Evolutionary conservation across 2,329 filamentous ascomycete genomes (phyloP).

Genomic region (Drechslerella stenobrocha): DNA sequence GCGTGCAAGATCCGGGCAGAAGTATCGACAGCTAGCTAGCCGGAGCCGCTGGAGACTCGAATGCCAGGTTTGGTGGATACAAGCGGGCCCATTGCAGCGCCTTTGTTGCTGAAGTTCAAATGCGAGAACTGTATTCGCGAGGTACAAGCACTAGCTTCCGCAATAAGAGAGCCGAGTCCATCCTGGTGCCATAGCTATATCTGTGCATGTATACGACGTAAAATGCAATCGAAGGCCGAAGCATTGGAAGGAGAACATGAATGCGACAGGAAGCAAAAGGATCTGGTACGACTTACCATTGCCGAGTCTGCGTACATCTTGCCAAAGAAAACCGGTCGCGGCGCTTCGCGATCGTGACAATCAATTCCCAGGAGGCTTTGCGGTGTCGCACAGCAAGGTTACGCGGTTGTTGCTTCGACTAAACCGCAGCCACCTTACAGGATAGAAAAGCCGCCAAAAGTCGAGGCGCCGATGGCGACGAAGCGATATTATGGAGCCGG

Average conservation of each 20-base stretch:
- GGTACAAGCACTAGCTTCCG: background rate
- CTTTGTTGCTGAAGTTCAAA: background rate
- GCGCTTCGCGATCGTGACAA: background rate
- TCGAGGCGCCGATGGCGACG: too few species aligned
- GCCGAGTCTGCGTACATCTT: conserved; percentile 44
- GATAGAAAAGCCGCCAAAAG: too few species aligned
- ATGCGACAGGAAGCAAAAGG: background rate
- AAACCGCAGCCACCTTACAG: too few species aligned
- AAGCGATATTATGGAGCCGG: too few species aligned
- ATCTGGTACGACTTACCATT: conserved; percentile 23
- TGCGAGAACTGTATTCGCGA: background rate
- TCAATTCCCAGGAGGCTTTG: background rate
- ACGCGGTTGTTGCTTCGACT: too few species aligned
- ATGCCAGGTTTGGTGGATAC: too few species aligned
- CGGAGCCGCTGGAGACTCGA: too few species aligned
- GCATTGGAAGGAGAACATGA: background rate
- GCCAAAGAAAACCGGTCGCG: background rate
- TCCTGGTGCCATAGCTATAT: background rate
- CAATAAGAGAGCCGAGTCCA: background rate
- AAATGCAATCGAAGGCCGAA: background rate
- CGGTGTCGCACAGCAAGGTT: background rate
- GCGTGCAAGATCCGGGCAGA: too few species aligned
- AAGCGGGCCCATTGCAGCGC: background rate
- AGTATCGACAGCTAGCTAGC: too few species aligned
- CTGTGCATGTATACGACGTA: background rate